phyloP scores from a whole-genome alignment of 2,329 filamentous ascomycete genomes.

The Stemphylium beticola region DNA sequence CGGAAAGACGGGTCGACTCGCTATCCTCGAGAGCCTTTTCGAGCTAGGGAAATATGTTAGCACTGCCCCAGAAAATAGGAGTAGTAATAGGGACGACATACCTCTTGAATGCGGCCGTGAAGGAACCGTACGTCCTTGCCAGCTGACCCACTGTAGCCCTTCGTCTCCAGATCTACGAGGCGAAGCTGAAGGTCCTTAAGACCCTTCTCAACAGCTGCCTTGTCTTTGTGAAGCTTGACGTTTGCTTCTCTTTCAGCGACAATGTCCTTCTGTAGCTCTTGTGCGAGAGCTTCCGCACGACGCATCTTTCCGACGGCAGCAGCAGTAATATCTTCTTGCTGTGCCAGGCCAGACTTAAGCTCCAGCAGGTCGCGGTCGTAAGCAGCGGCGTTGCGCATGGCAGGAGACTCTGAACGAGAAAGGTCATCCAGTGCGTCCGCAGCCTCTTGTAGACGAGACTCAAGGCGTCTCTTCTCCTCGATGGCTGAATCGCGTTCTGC shows the following conservation, averaged over 20 bases:
- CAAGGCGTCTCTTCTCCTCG: slow-evolving; percentile 89
- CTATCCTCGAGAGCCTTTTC: slow-evolving; percentile 86
- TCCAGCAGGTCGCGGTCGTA: slow-evolving; percentile 90
- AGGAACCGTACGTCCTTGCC: slow-evolving; percentile 96
- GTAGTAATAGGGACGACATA: slow-evolving; percentile 55
- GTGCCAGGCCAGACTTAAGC: slow-evolving; percentile 84
- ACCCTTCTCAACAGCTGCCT: slow-evolving; percentile 85
- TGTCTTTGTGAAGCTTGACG: slow-evolving; percentile 84
- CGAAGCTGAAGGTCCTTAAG: slow-evolving; percentile 89
- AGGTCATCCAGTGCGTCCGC: slow-evolving; percentile 88
- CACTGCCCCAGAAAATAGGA: not conserved
- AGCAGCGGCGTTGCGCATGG: slow-evolving; percentile 85
- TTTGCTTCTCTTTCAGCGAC: slow-evolving; percentile 82
- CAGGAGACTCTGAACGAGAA: slow-evolving; percentile 81
- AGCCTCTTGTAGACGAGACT: slow-evolving; percentile 83
- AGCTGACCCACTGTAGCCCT: slow-evolving; percentile 85
- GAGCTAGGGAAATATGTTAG: slow-evolving; percentile 63
- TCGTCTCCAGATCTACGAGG: slow-evolving; percentile 93
- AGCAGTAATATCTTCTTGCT: slow-evolving; percentile 89
- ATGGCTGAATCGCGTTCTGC: slow-evolving; percentile 83
- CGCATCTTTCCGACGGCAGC: slow-evolving; percentile 98
- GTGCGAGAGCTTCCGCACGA: slow-evolving; percentile 82
- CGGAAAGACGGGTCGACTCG: slow-evolving; percentile 77
- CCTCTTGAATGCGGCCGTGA: slow-evolving; percentile 93
- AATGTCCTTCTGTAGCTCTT: slow-evolving; percentile 93